A percentile compares a stretch with the other conserved stretches of the same genome.
These are phyloP conservation scores for Epichloe hybrida DNA, from an alignment of 2,329 filamentous ascomycete genomes.

Conservation along the genomic window DNA sequence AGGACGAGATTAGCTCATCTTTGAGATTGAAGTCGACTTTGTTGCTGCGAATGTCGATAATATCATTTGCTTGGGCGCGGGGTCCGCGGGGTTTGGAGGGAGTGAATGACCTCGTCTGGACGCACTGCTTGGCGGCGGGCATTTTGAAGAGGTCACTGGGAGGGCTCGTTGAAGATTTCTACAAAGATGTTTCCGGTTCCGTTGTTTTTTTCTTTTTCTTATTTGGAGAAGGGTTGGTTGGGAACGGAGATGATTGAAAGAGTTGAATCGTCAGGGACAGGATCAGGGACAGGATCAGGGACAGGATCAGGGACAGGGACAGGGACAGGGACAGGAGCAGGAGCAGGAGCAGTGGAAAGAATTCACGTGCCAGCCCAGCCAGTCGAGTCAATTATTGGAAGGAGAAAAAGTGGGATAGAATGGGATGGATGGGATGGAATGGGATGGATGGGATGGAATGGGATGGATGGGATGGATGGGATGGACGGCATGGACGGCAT, in stretches of 20 bases:
- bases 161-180: neutral
- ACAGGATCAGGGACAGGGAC: no score
- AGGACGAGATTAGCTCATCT: constrained; percentile 54
- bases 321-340: no score
- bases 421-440: no score
- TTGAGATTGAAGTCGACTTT: constrained; percentile 59
- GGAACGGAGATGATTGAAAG: neutral
- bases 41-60: constrained; percentile 71
- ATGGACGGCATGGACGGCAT: no score
- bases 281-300: no score
- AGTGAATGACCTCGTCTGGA: constrained; percentile 2
- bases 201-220: neutral
- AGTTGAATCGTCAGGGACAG: neutral
- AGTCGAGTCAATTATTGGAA: neutral
- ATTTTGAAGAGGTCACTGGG: constrained; percentile 3
- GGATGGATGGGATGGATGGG: no score
- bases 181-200: neutral
- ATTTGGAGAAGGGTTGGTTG: neutral
- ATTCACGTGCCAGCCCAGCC: neutral
- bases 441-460: no score
- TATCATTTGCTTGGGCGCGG: constrained; percentile 28
- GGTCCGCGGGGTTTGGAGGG: neutral
- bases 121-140: constrained; percentile 9
- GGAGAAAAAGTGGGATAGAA: neutral
- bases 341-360: no score